phyloP scores from a whole-genome alignment of 352 stramenopile species.

The Peronospora belbahrii region DNA sequence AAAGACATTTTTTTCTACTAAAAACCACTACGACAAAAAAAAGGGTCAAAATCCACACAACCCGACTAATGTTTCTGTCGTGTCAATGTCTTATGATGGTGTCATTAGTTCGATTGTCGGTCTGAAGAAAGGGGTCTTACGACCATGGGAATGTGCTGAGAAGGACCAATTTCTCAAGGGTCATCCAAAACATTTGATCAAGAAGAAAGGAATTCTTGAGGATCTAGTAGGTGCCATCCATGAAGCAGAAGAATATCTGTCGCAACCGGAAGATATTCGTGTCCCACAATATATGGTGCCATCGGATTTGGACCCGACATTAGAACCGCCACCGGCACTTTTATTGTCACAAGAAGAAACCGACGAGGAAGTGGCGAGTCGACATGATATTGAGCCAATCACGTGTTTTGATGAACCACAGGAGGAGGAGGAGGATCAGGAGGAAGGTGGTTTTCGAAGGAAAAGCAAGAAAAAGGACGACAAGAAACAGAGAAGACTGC shows the following conservation, averaged over 20 bases:
- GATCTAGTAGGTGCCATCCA: constrained; percentile 45
- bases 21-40: too few relatives aligned
- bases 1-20: too few relatives aligned
- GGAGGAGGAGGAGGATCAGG: constrained; percentile 17
- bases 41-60: neutral
- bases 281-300: constrained; percentile 72
- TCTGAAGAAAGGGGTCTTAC: constrained; percentile 60
- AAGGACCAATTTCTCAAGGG: constrained; percentile 65
- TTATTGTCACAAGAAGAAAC: constrained; percentile 21
- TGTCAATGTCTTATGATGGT: too few relatives aligned
- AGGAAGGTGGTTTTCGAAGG: constrained; percentile 8
- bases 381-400: too few relatives aligned
- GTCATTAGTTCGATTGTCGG: constrained; percentile 37
- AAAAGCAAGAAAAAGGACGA: constrained; percentile 28
- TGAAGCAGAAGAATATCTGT: constrained; percentile 73
- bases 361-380: constrained; percentile 24
- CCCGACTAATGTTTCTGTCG: neutral
- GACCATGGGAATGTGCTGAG: constrained; percentile 64
- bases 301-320: constrained; percentile 67
- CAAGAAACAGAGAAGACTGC: constrained; percentile 37
- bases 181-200: constrained; percentile 55
- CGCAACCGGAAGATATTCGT: constrained; percentile 64
- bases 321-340: constrained; percentile 52
- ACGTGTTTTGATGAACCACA: constrained; percentile 5
- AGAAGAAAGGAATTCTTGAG: constrained; percentile 49